Conservation (phyloP, 2,329 filamentous ascomycete species). For the Apiospora koreana region DNA sequence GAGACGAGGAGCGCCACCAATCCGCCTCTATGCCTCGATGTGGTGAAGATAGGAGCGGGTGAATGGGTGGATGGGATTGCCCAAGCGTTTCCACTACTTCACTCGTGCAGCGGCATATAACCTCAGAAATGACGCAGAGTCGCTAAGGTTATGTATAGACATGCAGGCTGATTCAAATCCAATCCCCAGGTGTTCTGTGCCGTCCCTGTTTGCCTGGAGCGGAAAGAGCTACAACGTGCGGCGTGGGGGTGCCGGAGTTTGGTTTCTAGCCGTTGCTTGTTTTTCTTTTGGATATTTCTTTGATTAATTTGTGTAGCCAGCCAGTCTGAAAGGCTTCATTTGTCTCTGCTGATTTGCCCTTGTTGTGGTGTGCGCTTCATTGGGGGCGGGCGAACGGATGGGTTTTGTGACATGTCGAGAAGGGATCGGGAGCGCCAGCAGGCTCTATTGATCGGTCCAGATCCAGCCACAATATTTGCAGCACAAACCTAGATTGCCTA, state of each 20-base stretch:
- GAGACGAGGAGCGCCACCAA: neutral
- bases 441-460: neutral
- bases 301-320: neutral
- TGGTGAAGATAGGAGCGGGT: neutral
- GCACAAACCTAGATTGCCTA: neutral
- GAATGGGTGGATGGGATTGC: neutral
- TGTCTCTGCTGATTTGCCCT: neutral
- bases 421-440: neutral
- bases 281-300: neutral
- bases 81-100: neutral
- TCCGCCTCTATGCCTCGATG: neutral
- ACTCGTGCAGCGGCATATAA: neutral
- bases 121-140: neutral
- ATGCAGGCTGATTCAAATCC: neutral
- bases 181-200: neutral
- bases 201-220: neutral
- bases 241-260: neutral
- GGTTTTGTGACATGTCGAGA: neutral
- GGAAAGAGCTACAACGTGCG: neutral
- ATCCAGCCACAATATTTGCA: neutral
- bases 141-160: neutral
- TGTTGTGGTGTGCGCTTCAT: neutral
- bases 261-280: neutral
- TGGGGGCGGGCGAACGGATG: neutral
- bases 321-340: neutral